A percentile compares a stretch with the other conserved stretches of the same genome.
Evolutionary conservation across 2,329 filamentous ascomycete species (phyloP).

Genomic region (Exophiala alcalophila): DNA sequence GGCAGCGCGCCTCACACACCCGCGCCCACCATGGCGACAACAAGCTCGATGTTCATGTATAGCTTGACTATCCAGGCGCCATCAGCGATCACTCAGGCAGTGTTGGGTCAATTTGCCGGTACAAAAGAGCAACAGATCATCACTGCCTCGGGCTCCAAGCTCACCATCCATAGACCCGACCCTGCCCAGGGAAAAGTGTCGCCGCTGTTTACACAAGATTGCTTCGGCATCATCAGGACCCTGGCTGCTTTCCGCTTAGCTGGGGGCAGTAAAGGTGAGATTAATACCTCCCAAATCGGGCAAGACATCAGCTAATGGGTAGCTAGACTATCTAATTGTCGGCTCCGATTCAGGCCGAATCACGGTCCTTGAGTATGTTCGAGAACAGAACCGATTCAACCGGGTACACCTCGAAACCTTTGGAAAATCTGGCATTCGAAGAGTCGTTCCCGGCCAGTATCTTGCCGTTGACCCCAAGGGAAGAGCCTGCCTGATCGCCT

Average conservation of each 20-base stretch:
- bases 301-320: conserved; percentile 10
- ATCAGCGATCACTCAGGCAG: conserved; percentile 82
- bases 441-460: conserved; percentile 93
- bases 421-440: conserved; percentile 90
- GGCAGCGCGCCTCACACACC: conserved; percentile 2
- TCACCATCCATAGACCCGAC: conserved; percentile 84
- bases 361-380: conserved; percentile 86
- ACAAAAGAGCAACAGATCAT: conserved; percentile 98
- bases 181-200: conserved; percentile 80
- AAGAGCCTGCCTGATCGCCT: conserved; percentile 88
- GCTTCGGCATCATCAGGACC: conserved; percentile 91
- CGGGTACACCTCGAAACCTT: conserved; percentile 95
- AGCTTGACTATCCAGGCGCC: conserved; percentile 92
- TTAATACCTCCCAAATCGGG: background rate
- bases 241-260: conserved; percentile 87
- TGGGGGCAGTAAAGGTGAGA: conserved; percentile 86
- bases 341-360: conserved; percentile 95
- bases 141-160: conserved; percentile 83
- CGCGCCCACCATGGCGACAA: conserved; percentile 76
- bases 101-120: conserved; percentile 91
- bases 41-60: conserved; percentile 98
- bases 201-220: conserved; percentile 83
- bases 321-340: conserved; percentile 87
- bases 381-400: conserved; percentile 80
- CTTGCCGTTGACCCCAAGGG: conserved; percentile 94